Base-by-base conservation (phyloP, 2,329 filamentous ascomycete species). In the Phialophora macrospora region DNA sequence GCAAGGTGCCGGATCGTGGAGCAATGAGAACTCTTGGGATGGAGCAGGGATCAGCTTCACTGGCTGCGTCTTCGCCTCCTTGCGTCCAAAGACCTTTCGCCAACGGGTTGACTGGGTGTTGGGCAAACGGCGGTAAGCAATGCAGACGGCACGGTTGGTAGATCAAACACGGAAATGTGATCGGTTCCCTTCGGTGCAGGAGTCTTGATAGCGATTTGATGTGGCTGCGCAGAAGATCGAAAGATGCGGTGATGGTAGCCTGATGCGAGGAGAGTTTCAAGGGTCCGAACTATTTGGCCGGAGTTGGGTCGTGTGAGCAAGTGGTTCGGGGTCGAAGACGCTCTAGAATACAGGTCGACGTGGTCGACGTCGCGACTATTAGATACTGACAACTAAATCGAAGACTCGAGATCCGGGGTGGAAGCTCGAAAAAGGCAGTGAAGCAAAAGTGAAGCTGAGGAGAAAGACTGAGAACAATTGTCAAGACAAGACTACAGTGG, bases 1-100 rank as follows among this genome's bases (percentile, higher is more conserved):
- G 70, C 70, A 70, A 71, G 70, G 68, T 70, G 70, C 70, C 68
- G 64, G 61, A 62, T 65, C 60, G 68, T 69, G 68, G 70, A 71
- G 66, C 70, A 70, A 67, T 68, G 34, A 62, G 64, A 63, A 65
- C 54, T 63, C 62, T 64, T 58, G 56, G 46, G 55, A 60, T 46
- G 64, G 49, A 61, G 59, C 62, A 46, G 41, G 65, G 60, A 51
- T 38, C 20, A 63, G 55, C 62, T 63, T 51, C 52, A 60, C 52
- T 66, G 63, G 65, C 32, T 49, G 63, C 30, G 49, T 62, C 30
- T 28, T 68, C 66, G 65, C 62, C 68, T 70, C 68, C 68, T 70
- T 70, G 66, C 68, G 69, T 70, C 63, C 56, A 54, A 49, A 69
- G 67, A 69, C 67, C 59, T 67, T 61, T 62, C 57, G 56, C 32